Evolutionary conservation across 2,329 filamentous ascomycete species (phyloP), one percentile per base, ranked within the genome.

Genomic region (Penicillium crustosum): DNA sequence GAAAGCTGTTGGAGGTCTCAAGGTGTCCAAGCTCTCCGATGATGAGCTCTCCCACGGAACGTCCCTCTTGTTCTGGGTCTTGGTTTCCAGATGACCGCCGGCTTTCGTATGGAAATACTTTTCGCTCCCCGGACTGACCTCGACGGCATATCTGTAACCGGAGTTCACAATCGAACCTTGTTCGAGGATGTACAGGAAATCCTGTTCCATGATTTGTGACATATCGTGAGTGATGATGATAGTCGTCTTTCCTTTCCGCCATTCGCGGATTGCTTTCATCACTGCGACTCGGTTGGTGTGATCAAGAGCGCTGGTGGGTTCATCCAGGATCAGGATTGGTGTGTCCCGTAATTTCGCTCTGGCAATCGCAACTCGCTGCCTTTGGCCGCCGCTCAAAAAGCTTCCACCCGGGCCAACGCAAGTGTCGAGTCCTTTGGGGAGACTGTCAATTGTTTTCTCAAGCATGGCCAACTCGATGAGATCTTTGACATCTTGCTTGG

Each of bases 191-290:
- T 93, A 96, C 0, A 95, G 83, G 61, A 88, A 93, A 61, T 97
- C 92, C 0, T 86, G 73, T 0, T 85, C 77, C 5, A 77, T 72
- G 10, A 97, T 93, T 63, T 93, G 89, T 0, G 85, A 83, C 33
- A 94, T 83, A 62, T 97, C 91, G 68, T 97, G 93, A 0, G 94
- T 97, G 66, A 97, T 93, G 63, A 97, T 86, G 51, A 97, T 90
- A 0, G 93, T 97, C 0, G 93, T 97, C 71, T 90, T 94, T 0
- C 84, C 88, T 36, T 77, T 78, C 23, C 94, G 83, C 93, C 92
- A 97, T 21, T 82, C 69, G 8, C 91, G 82, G 52, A 97, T 88
- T 0, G 87, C 85, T 42, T 89, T 84, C 81, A 96, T 88, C 38
- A 96, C 83, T 13, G 86, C 73, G 0, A 77, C 77, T 60, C 88